Evolutionary conservation across 805 yeast species (phyloP).

Genomic region (Millerozyma acaciae): DNA sequence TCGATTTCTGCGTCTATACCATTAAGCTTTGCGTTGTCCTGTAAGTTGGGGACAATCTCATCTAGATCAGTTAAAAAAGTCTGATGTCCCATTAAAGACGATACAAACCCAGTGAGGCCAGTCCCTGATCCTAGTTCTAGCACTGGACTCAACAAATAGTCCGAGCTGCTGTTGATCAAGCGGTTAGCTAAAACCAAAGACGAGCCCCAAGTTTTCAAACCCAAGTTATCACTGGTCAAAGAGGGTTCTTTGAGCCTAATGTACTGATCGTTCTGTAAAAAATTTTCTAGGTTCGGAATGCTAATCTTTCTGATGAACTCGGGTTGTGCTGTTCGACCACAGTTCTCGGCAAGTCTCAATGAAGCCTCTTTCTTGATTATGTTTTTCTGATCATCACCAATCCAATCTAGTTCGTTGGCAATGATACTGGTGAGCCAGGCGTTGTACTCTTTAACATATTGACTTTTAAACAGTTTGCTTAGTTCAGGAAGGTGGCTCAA

Average conservation of each 20-base stretch:
- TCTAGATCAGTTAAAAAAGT: constrained; percentile 71
- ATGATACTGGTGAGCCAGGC: constrained; percentile 47
- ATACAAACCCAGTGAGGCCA: constrained; percentile 79
- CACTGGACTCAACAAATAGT: constrained; percentile 26
- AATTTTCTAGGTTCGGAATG: constrained; percentile 32
- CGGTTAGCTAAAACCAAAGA: constrained; percentile 64
- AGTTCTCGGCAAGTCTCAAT: constrained; percentile 66
- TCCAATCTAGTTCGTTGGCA: constrained; percentile 48
- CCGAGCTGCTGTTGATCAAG: constrained; percentile 26
- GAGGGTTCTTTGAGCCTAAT: constrained; percentile 72
- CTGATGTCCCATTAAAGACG: constrained; percentile 49
- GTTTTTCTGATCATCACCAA: constrained; percentile 31
- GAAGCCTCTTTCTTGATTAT: constrained; percentile 55
- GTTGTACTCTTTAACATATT: constrained; percentile 35
- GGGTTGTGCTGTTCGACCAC: constrained; percentile 84
- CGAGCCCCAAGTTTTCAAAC: constrained; percentile 96
- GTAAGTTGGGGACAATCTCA: constrained; percentile 69
- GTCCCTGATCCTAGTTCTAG: constrained; percentile 95
- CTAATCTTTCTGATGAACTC: constrained; percentile 58
- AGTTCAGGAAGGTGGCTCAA: constrained; percentile 23
- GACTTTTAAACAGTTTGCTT: constrained; percentile 23
- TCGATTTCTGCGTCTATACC: constrained; percentile 30
- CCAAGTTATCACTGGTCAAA: constrained; percentile 79
- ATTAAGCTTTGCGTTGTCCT: constrained; percentile 57
- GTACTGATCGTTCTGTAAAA: constrained; percentile 14